Base-by-base conservation (phyloP, 1,284 basidiomycete genomes). In the Ceratobasidium sp. region DNA sequence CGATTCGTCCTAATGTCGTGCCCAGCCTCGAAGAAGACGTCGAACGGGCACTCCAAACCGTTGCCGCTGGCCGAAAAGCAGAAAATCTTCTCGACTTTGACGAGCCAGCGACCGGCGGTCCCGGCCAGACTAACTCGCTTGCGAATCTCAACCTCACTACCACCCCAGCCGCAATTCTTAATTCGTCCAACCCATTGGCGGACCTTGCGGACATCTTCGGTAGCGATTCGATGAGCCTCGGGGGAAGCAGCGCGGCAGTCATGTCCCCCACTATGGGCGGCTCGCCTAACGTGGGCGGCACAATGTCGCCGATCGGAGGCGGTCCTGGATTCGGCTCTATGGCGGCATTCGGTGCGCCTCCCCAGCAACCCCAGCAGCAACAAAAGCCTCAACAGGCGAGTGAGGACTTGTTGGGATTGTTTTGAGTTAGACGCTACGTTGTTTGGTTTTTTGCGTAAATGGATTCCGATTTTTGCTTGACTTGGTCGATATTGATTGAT, bases 31-130 rank as follows among this genome's bases (percentile, higher is more conserved):
- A 93, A 74, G 87, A 85, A 49, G 81, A 81, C 13, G 81, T 86
- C 60, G 90, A 94, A 76, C 94, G 92, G 72, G 95, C 95, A 0
- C 80, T 97, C 8, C 90, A 95, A 75, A 94, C 93, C 0, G 91
- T 97, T 35, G 93, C 87, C 32, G 87, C 88, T 2, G 95, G 95
- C 17, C 92, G 95, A 78, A 91, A 94, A 79, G 87, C 94, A 10
- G 95, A 98, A 80, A 97, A 97, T 77, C 81, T 96, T n/a, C 88
- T 96, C 73, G 94, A 96, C 81, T 94, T 96, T 78, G 91, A 93
- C 73, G 84, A 84, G 13, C 84, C 88, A 0, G 81, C 84, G 1
- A 77, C 60, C 87, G 5, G 90, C 89, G 1, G 82, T 92, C 35
- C 90, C 89, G 10, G 89, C 91, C 83, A 89, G 60, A 85, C 87